phyloP scores from a whole-genome alignment of 148 eudicot genomes.

The Dysphania ambrosioides region DNA sequence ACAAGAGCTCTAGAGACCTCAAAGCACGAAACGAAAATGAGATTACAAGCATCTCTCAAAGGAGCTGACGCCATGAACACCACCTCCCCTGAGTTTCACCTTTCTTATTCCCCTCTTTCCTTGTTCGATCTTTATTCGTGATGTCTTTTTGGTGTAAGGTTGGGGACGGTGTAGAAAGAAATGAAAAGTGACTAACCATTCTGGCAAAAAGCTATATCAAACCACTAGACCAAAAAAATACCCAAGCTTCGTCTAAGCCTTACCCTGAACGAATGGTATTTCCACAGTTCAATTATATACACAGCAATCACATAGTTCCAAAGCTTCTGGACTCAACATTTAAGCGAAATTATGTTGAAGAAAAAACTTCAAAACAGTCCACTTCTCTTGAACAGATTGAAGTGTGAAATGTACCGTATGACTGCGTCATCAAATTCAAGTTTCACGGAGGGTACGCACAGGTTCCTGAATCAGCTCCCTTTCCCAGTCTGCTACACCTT shows the following conservation, averaged over 20 bases:
- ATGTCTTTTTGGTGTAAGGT: background rate
- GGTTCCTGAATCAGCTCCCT: conserved; percentile 78
- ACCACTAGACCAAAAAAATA: background rate
- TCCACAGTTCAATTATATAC: background rate
- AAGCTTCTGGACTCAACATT: background rate
- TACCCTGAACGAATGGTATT: background rate
- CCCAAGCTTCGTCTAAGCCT: background rate
- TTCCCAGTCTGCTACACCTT: conserved; percentile 75
- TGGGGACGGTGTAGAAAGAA: background rate
- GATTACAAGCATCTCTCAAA: too few species aligned
- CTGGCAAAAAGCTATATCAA: background rate
- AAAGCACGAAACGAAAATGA: too few species aligned
- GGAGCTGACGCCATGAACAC: background rate
- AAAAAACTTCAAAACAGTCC: background rate
- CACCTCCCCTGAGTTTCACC: background rate
- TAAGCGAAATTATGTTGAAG: background rate
- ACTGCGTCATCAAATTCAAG: conserved; percentile 26
- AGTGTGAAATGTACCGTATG: background rate
- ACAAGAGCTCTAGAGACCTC: too few species aligned
- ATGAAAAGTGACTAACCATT: background rate
- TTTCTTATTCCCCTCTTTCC: background rate
- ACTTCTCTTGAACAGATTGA: background rate
- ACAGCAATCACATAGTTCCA: background rate
- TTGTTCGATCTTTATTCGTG: background rate
- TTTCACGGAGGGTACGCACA: conserved; percentile 63